phyloP scores from a whole-genome alignment of 2,329 filamentous ascomycete species.

The Fusarium hostae region DNA sequence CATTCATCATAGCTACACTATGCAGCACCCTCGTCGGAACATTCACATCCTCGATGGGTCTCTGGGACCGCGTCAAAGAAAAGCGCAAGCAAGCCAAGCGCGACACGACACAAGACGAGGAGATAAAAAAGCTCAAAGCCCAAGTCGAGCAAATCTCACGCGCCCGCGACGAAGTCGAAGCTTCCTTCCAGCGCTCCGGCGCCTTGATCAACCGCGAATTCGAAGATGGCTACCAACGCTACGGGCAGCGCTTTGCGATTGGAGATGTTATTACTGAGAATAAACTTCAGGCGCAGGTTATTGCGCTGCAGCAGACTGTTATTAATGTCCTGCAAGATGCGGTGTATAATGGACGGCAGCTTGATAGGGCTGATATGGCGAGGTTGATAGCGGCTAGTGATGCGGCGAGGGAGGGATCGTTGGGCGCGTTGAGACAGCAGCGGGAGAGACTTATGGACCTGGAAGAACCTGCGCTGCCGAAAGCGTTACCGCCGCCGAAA shows the following conservation, averaged over 20 bases:
- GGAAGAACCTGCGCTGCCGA: slow-evolving; percentile 1
- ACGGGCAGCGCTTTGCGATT: slow-evolving; percentile 37
- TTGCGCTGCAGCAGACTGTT: slow-evolving; percentile 42
- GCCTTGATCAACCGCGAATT: slow-evolving; percentile 43
- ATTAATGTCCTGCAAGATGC: slow-evolving; percentile 43
- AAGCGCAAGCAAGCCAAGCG: slow-evolving; percentile 36
- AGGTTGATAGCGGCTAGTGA: slow-evolving; percentile 40
- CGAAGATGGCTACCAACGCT: slow-evolving; percentile 38
- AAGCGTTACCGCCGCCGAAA: not conserved
- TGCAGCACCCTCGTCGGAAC: slow-evolving; percentile 44
- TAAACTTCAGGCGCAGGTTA: slow-evolving; percentile 41
- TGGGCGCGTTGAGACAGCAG: slow-evolving; percentile 38
- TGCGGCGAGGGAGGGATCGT: slow-evolving; percentile 37
- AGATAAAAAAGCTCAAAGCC: slow-evolving; percentile 40
- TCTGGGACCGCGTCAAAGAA: slow-evolving; percentile 42
- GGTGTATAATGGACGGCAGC: slow-evolving; percentile 32
- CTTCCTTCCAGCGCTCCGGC: slow-evolving; percentile 37
- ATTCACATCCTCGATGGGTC: slow-evolving; percentile 44
- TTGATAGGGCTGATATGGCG: slow-evolving; percentile 40
- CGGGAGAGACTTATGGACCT: slow-evolving; percentile 29
- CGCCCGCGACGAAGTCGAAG: slow-evolving; percentile 32
- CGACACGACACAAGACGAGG: slow-evolving; percentile 42
- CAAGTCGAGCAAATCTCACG: slow-evolving; percentile 29
- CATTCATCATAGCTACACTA: slow-evolving; percentile 42
- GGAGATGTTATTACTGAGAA: slow-evolving; percentile 43